Conservation (phyloP, 108 stramenopile species). For the Pseudonitzschia pungens region DNA sequence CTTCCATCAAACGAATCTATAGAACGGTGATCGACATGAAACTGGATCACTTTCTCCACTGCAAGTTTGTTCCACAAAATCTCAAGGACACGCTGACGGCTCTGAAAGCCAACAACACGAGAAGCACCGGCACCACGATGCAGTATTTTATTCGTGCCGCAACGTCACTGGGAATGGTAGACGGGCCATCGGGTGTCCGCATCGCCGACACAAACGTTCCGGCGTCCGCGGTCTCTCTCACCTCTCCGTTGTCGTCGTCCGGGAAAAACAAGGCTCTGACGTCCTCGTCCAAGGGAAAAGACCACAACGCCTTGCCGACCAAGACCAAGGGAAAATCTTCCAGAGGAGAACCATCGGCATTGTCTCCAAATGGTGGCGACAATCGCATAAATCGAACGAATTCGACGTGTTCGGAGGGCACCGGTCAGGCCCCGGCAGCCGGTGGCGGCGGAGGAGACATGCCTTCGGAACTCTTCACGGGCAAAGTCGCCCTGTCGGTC, state of each 20-base stretch:
- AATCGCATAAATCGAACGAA: conserved; percentile 23
- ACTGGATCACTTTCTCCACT: conserved; percentile 82
- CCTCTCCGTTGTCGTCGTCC: not conserved
- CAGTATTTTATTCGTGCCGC: conserved; percentile 88
- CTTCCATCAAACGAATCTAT: conserved; percentile 84
- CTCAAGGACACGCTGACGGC: conserved; percentile 70
- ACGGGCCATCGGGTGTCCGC: conserved; percentile 66
- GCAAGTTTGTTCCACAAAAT: conserved; percentile 73
- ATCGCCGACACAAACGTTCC: conserved; percentile 30
- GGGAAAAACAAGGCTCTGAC: conserved; percentile 8
- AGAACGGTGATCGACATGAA: conserved; percentile 93
- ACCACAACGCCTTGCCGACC: not conserved
- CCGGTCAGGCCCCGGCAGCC: not conserved
- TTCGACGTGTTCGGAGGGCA: conserved; percentile 27
- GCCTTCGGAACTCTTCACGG: conserved; percentile 44
- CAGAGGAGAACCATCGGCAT: conserved; percentile 5
- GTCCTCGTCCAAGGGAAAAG: not conserved
- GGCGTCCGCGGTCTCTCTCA: not conserved
- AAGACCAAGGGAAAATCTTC: not conserved
- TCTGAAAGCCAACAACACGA: conserved; percentile 65
- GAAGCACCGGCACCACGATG: conserved; percentile 89
- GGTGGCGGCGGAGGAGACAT: conserved; percentile 3
- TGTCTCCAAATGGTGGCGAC: not conserved
- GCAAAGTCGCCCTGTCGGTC: conserved; percentile 55
- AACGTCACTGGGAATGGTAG: conserved; percentile 75